Evolutionary conservation across 1,139 yeast genomes (phyloP), one percentile per base, ranked within the genome.

Genomic region (Pichia sp.): DNA sequence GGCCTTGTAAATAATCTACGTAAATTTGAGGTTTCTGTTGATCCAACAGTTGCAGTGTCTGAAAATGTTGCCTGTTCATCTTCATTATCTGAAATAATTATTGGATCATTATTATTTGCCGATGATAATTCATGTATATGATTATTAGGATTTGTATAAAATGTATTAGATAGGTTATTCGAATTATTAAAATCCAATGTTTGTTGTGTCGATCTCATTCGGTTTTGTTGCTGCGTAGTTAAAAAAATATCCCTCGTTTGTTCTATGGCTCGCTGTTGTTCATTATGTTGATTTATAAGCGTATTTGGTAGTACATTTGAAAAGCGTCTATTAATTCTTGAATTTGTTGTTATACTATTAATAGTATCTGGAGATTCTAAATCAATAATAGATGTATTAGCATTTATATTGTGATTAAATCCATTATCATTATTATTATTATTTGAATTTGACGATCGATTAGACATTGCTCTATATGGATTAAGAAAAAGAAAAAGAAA

Each of bases 31-130:
- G 52, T 45, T 5, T 49, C 49, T 7, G 33, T 44, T 19, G 53
- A 34, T 16, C 47, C 51, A 13, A 28, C 43, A 5, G 47, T 47
- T 10, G 45, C 54, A 11, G 48, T 43, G 27, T 52, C 54, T 3
- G 54, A 52, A 19, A 45, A 28, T 10, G 25, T 13, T 19, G 27
- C 29, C 9, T 45, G 48, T 3, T 28, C 4, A 38, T 48, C 52
- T 31, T 49, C 51, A 33, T 36, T 45, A 44, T 57, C 59, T 5
- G 58, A 55, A n/a, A 43, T 47, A 16, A 55, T 46, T 31, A 53
- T 18, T 29, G 53, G 51, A 7, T 53, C 50, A 9, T 30, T 48
- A 4, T 18, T 22, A 7, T 36, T 28, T n/a, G 22, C 11, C 18
- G 39, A 34, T n/a, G 19, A 18, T 34, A 44, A 31, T 30, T 44